These are phyloP conservation scores for Eimeria zaria DNA, from an alignment of 169 alveolate genomes.

Conservation along the genomic window DNA sequence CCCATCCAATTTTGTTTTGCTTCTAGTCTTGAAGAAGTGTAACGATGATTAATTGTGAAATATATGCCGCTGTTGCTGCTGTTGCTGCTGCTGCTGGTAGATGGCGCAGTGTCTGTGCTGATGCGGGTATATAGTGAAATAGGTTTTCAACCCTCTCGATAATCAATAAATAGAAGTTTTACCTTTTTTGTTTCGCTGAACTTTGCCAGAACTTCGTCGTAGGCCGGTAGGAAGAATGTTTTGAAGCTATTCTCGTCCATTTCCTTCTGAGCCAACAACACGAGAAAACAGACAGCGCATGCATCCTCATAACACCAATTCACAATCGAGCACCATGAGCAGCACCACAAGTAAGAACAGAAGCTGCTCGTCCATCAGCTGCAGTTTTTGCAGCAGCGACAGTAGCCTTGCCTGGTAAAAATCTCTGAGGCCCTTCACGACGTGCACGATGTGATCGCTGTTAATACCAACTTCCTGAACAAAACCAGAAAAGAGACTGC, in stretches of 20 bases:
- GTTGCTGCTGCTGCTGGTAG: neutral
- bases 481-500: neutral
- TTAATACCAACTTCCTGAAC: conserved; percentile 56
- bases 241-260: conserved; percentile 25
- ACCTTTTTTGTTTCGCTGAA: conserved; percentile 47
- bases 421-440: conserved; percentile 37
- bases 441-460: conserved; percentile 50
- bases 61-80: neutral
- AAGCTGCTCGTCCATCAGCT: neutral
- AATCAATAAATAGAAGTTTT: neutral
- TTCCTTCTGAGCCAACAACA: conserved; percentile 10
- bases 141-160: neutral
- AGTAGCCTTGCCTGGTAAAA: conserved; percentile 67
- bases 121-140: neutral
- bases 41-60: neutral
- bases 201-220: conserved; percentile 41
- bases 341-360: neutral
- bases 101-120: neutral
- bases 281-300: neutral
- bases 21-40: neutral
- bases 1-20: neutral
- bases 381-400: conserved; percentile 3
- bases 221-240: conserved; percentile 53
- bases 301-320: neutral
- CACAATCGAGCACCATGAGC: neutral